Base-by-base conservation (phyloP, 2,329 filamentous ascomycete genomes). In the Fulvia fulva region DNA sequence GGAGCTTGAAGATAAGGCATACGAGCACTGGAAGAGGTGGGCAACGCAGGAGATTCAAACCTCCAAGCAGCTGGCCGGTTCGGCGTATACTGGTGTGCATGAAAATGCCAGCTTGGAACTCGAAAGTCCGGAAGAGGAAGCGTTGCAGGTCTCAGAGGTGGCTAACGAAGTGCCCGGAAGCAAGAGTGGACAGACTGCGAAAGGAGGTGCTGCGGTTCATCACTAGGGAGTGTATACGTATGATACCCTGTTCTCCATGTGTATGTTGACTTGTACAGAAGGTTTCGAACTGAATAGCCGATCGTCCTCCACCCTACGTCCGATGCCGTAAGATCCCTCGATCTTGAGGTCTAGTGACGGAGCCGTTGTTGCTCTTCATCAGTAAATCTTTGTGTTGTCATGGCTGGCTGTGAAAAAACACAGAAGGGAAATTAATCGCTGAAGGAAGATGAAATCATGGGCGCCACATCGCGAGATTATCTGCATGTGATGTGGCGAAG, bases 1-100 rank as follows among this genome's bases (percentile, higher is more conserved):
- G 85, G 79, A 87, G 62, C 80, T 96, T 54, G 94, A 99, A 76
- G 86, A 95, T 75, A 76, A 82, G 67, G 80, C 85, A 60, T 96
- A 86, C 74, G 90, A 97, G 75, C 78, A 80, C 62, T 99, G 94
- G 94, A 93, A 91, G 81, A 70, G 70, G 25, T 96, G 91, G 89
- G 91, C 91, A 8, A 72, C 74, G 59, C 72, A 77, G 63, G 77
- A 85, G 71, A 77, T 80, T 37, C 76, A 79, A 37, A 65, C 78
- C 5, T 68, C 77, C 62, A 77, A 80, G 59, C 78, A 82, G 60
- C 73, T 75, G 59, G 68, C 73, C 21, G 80, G 80, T 16, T 74
- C 76, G n/a, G 75, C 75, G 41, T 73, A 76, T 52, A 74, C 72
- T 11, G 72, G 73, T 12, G 65, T 63, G 37, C 70, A 73, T 51